These are phyloP conservation scores for Biancaea sappan DNA, from an alignment of 306 rosid species.

Conservation along the genomic window DNA sequence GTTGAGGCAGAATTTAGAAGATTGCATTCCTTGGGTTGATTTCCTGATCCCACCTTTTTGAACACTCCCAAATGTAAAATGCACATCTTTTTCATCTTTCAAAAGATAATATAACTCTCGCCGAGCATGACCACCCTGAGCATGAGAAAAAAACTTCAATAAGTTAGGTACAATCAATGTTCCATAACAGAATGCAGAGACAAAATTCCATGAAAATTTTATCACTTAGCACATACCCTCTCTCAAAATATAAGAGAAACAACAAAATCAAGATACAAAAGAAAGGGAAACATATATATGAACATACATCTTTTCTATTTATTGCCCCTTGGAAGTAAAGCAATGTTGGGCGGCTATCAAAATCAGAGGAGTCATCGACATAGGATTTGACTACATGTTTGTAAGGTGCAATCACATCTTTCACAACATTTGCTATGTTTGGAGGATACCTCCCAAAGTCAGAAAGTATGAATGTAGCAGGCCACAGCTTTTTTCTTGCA, in stretches of 20 bases:
- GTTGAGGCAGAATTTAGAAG: conserved; percentile 79
- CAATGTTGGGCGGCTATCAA: conserved; percentile 64
- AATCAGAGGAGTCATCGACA: conserved; percentile 57
- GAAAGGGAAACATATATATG: conserved; percentile 33
- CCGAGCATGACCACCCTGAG: conserved; percentile 66
- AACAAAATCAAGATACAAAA: neutral
- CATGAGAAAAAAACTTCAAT: neutral
- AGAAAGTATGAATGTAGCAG: conserved; percentile 71
- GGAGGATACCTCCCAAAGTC: conserved; percentile 90
- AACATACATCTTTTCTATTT: conserved; percentile 81
- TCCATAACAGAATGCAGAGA: neutral
- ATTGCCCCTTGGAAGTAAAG: conserved; percentile 88
- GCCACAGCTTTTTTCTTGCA: conserved; percentile 72
- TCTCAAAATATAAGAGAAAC: neutral
- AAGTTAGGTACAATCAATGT: neutral
- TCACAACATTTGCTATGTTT: conserved; percentile 69
- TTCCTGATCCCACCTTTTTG: conserved; percentile 58
- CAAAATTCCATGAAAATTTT: neutral
- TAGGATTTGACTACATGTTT: conserved; percentile 59
- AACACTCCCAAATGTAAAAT: conserved; percentile 72
- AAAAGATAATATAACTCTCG: conserved; percentile 68
- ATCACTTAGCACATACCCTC: too few relatives aligned
- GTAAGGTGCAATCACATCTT: conserved; percentile 85
- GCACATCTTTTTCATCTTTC: conserved; percentile 67
- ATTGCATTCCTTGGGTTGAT: conserved; percentile 69